Conservation (phyloP, 176 grass and related monocot species). For the Oryza australiensis region DNA sequence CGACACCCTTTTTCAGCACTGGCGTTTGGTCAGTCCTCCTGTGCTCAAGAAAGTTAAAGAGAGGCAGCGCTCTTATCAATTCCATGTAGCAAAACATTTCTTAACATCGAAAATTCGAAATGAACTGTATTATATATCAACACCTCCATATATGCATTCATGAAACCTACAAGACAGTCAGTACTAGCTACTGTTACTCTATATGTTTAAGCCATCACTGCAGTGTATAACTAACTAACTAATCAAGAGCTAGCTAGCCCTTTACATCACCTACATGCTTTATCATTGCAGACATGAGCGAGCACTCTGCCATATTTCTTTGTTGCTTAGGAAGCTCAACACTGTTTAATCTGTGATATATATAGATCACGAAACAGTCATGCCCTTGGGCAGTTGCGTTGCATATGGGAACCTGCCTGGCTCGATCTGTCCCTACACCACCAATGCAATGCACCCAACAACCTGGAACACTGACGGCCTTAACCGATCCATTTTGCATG, state of each 20-base stretch:
- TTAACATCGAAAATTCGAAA: neutral
- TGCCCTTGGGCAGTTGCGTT: slow-evolving; percentile 1
- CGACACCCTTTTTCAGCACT: slow-evolving; percentile 24
- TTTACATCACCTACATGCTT: neutral
- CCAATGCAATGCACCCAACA: slow-evolving; percentile 14
- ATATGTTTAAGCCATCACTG: neutral
- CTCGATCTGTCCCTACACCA: slow-evolving; percentile 22
- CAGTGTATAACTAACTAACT: neutral
- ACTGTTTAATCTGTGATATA: slow-evolving; percentile 17
- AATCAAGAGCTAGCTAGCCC: neutral
- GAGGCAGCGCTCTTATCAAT: slow-evolving; percentile 6
- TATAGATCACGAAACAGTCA: slow-evolving; percentile 26
- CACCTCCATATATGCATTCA: neutral
- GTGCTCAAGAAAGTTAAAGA: slow-evolving; percentile 36
- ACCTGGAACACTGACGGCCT: slow-evolving; percentile 33
- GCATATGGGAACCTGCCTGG: slow-evolving; percentile 31
- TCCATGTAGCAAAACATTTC: neutral
- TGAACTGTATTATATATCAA: neutral
- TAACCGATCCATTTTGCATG: slow-evolving; percentile 35
- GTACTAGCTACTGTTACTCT: neutral
- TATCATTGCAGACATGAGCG: slow-evolving; percentile 26
- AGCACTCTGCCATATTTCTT: slow-evolving; percentile 25
- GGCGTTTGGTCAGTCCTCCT: slow-evolving; percentile 38
- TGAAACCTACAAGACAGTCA: neutral
- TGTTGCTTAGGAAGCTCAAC: slow-evolving; percentile 13